Percentiles rank a stretch among this genome's conserved stretches.
Conservation (phyloP, 2,329 filamentous ascomycete species). For the Hymenoscyphus occultus region DNA sequence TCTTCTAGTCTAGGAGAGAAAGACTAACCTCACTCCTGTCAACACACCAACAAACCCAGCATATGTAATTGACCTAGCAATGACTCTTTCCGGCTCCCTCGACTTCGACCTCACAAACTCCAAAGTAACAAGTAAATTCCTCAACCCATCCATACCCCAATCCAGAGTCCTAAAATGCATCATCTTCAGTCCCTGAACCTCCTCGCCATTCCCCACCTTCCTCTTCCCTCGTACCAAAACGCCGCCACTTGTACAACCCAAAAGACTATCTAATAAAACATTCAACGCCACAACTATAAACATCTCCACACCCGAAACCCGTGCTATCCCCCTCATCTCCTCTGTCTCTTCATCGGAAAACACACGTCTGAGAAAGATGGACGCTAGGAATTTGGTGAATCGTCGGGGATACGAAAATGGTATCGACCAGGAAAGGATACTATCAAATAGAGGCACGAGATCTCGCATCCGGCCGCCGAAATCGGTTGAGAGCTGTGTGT, state of each 20-base stretch:
- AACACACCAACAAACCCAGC: slow-evolving; percentile 50
- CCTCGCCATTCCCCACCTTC: slow-evolving; percentile 13
- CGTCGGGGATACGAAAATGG: slow-evolving; percentile 25
- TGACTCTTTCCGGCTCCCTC: slow-evolving; percentile 36
- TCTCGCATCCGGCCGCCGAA: slow-evolving; percentile 44
- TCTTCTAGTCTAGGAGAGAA: slow-evolving; percentile 10
- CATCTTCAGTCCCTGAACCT: slow-evolving; percentile 36
- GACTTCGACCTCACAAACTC: slow-evolving; percentile 39
- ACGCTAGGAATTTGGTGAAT: slow-evolving; percentile 40
- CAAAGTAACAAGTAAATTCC: slow-evolving; percentile 39
- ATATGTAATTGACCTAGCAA: slow-evolving; percentile 49
- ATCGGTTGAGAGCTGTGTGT: slow-evolving; percentile 45
- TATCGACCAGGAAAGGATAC: slow-evolving; percentile 41
- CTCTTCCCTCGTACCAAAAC: slow-evolving; percentile 33
- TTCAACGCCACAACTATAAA: slow-evolving; percentile 62
- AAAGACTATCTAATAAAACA: slow-evolving; percentile 58
- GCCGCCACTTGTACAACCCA: slow-evolving; percentile 63
- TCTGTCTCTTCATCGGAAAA: slow-evolving; percentile 55
- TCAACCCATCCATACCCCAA: slow-evolving; percentile 45
- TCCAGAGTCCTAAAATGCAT: slow-evolving; percentile 54
- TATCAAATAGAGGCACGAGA: slow-evolving; percentile 50
- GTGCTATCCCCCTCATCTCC: slow-evolving; percentile 58
- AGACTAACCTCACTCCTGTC: slow-evolving; percentile 45
- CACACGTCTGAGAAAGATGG: slow-evolving; percentile 48
- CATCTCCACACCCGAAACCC: slow-evolving; percentile 49